These are phyloP conservation scores for Diaporthe amygdali DNA, from an alignment of 2,329 filamentous ascomycete species.

Conservation along the genomic window DNA sequence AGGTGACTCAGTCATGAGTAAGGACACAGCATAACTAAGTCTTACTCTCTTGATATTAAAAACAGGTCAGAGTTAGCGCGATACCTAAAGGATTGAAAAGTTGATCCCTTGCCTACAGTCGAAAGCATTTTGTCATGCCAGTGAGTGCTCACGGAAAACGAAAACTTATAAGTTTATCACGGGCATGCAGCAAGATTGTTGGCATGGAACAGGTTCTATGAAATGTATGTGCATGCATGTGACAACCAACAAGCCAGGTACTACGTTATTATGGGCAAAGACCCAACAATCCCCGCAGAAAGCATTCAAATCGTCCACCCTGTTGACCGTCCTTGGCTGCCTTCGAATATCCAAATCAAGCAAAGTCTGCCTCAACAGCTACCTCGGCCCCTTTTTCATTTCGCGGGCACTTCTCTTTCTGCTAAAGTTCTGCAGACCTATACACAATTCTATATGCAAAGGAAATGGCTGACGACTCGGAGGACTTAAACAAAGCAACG, in stretches of 20 bases:
- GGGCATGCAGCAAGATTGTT: background rate
- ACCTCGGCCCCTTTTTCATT: background rate
- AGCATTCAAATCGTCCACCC: background rate
- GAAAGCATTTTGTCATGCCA: no score
- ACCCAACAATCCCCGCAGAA: background rate
- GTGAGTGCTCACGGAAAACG: background rate
- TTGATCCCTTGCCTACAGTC: no score
- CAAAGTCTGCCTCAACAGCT: no score
- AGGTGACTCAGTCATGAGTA: background rate
- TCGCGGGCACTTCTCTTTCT: no score
- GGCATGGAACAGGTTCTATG: background rate
- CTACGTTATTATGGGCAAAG: background rate
- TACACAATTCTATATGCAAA: background rate
- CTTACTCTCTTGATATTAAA: background rate
- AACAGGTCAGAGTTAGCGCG: background rate
- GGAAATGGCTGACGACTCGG: background rate
- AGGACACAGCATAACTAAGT: background rate
- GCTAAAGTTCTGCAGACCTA: background rate
- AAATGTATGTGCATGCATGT: background rate
- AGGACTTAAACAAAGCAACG: background rate
- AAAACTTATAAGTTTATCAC: background rate
- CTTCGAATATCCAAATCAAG: no score
- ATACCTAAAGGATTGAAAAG: background rate
- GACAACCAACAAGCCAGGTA: background rate
- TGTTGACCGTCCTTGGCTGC: no score